Evolutionary conservation across 768 basidiomycete species (phyloP).

Genomic region (Rhodosporidiobolus sp.): DNA sequence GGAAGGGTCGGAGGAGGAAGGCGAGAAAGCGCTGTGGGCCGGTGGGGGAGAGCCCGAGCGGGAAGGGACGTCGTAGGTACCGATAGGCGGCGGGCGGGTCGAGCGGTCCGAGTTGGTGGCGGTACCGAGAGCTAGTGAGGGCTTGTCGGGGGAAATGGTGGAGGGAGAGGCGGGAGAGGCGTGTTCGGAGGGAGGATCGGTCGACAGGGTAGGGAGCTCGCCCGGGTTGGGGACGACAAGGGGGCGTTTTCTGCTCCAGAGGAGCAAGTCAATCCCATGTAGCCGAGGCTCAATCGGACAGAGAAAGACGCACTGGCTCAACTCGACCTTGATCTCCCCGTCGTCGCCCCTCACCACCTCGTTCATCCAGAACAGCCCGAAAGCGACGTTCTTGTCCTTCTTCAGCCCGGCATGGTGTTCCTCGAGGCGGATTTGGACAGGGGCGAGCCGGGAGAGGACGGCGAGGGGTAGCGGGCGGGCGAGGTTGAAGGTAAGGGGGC

Average conservation of each 20-base stretch:
- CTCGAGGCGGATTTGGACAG: not conserved
- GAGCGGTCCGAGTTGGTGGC: too few relatives aligned
- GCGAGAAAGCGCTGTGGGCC: not conserved
- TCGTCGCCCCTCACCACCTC: not conserved
- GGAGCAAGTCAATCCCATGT: too few relatives aligned
- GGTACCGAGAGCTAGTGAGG: too few relatives aligned
- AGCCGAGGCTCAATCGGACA: not conserved
- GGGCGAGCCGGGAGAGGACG: slow-evolving; percentile 12
- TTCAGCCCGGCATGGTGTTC: not conserved
- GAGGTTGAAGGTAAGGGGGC: not conserved
- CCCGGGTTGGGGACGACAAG: too few relatives aligned
- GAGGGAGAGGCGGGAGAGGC: too few relatives aligned
- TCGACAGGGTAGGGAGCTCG: too few relatives aligned
- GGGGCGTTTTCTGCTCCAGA: too few relatives aligned
- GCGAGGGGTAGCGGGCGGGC: not conserved
- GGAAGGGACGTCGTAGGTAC: not conserved
- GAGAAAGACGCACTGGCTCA: not conserved
- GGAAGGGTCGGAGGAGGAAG: too few relatives aligned
- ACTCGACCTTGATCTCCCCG: not conserved
- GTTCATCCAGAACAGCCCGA: not conserved
- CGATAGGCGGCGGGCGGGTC: not conserved
- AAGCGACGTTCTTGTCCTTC: not conserved
- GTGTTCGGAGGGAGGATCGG: too few relatives aligned
- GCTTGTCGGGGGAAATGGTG: too few relatives aligned
- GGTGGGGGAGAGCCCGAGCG: not conserved